A percentile compares a stretch with the other conserved stretches of the same genome.
phyloP scores from a whole-genome alignment of 257 asterid species.

The Rubia yunnanensis region DNA sequence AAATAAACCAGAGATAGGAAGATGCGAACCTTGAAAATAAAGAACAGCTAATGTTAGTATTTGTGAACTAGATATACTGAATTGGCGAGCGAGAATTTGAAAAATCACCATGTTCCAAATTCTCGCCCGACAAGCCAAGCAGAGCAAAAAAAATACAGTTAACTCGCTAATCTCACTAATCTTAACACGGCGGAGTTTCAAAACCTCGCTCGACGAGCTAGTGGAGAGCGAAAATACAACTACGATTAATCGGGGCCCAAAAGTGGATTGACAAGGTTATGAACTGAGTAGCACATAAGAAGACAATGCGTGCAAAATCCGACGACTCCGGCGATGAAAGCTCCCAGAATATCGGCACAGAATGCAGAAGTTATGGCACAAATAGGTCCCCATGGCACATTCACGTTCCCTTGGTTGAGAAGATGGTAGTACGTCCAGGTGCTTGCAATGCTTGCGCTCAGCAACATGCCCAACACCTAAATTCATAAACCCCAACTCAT shows the following conservation, averaged over 20 bases:
- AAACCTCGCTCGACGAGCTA: too few relatives aligned
- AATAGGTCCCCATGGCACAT: slow-evolving; percentile 17
- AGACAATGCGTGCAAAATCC: slow-evolving; percentile 21
- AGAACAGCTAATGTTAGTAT: too few relatives aligned
- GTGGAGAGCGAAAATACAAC: too few relatives aligned
- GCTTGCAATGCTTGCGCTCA: slow-evolving; percentile 19
- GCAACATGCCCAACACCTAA: slow-evolving; percentile 17
- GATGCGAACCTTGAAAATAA: too few relatives aligned
- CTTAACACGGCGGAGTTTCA: too few relatives aligned
- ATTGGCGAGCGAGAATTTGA: too few relatives aligned
- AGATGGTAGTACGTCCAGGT: slow-evolving; percentile 27
- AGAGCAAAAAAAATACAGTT: too few relatives aligned
- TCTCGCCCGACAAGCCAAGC: too few relatives aligned
- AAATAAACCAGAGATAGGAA: too few relatives aligned
- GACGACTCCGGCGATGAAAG: slow-evolving; percentile 14
- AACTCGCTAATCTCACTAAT: too few relatives aligned
- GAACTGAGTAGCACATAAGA: slow-evolving; percentile 5
- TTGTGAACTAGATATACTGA: too few relatives aligned
- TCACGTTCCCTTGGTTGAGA: slow-evolving; percentile 14
- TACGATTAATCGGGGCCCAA: not conserved
- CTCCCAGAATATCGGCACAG: slow-evolving; percentile 19
- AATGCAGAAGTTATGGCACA: slow-evolving; percentile 20
- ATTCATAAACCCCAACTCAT: not conserved
- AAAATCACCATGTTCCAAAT: too few relatives aligned
- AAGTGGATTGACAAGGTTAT: not conserved